Evolutionary conservation across 1,284 basidiomycete species (phyloP).

Genomic region (Ustilago curta): DNA sequence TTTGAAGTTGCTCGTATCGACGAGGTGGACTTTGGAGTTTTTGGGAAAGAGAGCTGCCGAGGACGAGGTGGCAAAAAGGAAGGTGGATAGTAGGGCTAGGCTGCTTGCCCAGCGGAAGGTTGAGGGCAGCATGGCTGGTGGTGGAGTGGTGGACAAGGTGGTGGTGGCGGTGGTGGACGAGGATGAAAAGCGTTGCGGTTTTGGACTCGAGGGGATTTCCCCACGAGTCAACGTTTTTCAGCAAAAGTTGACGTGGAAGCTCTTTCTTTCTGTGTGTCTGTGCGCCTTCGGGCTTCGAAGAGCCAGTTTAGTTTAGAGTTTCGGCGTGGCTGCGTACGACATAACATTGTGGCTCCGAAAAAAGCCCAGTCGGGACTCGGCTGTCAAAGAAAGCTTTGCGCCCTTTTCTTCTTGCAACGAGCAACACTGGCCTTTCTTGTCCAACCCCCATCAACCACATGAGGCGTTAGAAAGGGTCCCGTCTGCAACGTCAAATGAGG

Average conservation of each 20-base stretch:
- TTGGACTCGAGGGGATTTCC: slow-evolving; percentile 7
- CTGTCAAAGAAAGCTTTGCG: slow-evolving; percentile 3
- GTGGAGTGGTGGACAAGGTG: too few relatives aligned
- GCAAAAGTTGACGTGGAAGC: slow-evolving; percentile 39
- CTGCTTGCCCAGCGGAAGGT: slow-evolving; percentile 18
- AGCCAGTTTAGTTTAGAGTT: slow-evolving; percentile 13
- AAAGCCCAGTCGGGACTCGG: slow-evolving; percentile 28
- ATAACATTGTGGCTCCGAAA: neutral
- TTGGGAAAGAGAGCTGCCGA: slow-evolving; percentile 60
- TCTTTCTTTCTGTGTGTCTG: neutral
- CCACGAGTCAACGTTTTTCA: neutral
- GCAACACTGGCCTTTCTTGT: neutral
- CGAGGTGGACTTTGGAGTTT: slow-evolving; percentile 56
- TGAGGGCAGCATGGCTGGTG: slow-evolving; percentile 6
- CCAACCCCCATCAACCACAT: neutral
- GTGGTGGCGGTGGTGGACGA: slow-evolving; percentile 6
- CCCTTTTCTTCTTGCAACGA: slow-evolving; percentile 19
- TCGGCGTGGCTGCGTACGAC: neutral
- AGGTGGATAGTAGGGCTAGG: slow-evolving; percentile 30
- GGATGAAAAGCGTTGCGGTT: neutral
- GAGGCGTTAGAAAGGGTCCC: neutral
- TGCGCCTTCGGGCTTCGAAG: slow-evolving; percentile 1
- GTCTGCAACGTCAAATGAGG: slow-evolving; percentile 20
- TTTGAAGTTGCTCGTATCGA: slow-evolving; percentile 56
- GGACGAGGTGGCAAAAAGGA: slow-evolving; percentile 22